Evolutionary conservation across 345 rosid genomes (phyloP).

Genomic region (Kandelia obovata): DNA sequence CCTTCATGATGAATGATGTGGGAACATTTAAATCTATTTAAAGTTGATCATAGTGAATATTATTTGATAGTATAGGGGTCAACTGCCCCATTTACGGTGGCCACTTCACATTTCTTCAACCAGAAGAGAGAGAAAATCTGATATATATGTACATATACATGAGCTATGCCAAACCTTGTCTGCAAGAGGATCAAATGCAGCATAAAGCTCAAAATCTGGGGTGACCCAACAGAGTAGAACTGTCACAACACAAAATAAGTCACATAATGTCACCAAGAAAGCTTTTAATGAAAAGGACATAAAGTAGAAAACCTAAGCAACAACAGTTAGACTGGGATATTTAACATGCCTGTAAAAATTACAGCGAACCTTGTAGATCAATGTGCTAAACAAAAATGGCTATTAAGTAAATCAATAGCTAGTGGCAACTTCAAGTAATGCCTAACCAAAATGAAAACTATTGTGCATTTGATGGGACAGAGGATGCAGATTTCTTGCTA

Average conservation of each 20-base stretch:
- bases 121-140: no score
- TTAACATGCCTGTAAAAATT: not conserved
- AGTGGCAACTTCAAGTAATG: not conserved
- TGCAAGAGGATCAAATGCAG: constrained; percentile 97
- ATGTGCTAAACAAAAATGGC: no score
- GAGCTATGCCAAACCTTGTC: constrained; percentile 61
- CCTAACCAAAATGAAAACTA: not conserved
- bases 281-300: no score
- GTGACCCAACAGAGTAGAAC: constrained; percentile 97
- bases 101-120: no score
- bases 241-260: constrained; percentile 33
- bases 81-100: not conserved
- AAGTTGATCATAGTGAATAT: not conserved
- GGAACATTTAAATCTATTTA: not conserved
- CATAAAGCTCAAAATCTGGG: constrained; percentile 93
- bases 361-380: not conserved
- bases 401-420: not conserved
- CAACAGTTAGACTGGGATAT: not conserved
- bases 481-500: not conserved
- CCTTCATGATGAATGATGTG: not conserved
- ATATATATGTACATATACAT: not conserved
- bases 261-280: constrained; percentile 1
- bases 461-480: not conserved
- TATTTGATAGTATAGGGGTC: not conserved
- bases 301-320: not conserved